These are phyloP conservation scores for Microdochium paspali DNA, from an alignment of 2,329 filamentous ascomycete genomes.

Conservation along the genomic window DNA sequence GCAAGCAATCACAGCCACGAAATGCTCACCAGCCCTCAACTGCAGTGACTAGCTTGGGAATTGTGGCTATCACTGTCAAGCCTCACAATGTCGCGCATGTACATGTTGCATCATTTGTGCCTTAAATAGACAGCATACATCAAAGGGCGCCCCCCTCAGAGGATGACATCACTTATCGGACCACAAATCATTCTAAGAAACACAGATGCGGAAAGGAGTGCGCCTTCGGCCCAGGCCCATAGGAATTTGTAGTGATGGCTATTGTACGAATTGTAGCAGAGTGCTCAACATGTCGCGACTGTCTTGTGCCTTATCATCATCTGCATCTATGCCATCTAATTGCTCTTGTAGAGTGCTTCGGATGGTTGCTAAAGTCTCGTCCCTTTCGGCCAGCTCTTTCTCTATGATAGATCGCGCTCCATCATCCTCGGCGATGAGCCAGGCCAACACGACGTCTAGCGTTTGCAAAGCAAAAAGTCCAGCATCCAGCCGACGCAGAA, in stretches of 20 bases:
- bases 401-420: constrained; percentile 60
- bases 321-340: constrained; percentile 32
- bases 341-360: constrained; percentile 58
- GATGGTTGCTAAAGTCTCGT: constrained; percentile 55
- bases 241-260: background rate
- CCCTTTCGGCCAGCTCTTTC: constrained; percentile 55
- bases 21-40: too few relatives aligned
- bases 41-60: too few relatives aligned
- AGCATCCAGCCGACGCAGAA: constrained; percentile 68
- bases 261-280: constrained; percentile 31
- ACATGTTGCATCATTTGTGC: too few relatives aligned
- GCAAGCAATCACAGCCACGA: too few relatives aligned
- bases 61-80: too few relatives aligned
- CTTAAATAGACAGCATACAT: too few relatives aligned
- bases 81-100: too few relatives aligned
- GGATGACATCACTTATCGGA: too few relatives aligned
- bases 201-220: too few relatives aligned
- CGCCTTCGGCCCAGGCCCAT: too few relatives aligned
- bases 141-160: too few relatives aligned
- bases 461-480: constrained; percentile 78
- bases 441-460: constrained; percentile 77
- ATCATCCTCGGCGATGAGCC: constrained; percentile 82
- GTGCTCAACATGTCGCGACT: constrained; percentile 44
- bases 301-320: constrained; percentile 50
- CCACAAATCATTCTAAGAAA: too few relatives aligned